These are phyloP conservation scores for Conringia planisiliqua DNA, from an alignment of 345 rosid genomes.

Conservation along the genomic window DNA sequence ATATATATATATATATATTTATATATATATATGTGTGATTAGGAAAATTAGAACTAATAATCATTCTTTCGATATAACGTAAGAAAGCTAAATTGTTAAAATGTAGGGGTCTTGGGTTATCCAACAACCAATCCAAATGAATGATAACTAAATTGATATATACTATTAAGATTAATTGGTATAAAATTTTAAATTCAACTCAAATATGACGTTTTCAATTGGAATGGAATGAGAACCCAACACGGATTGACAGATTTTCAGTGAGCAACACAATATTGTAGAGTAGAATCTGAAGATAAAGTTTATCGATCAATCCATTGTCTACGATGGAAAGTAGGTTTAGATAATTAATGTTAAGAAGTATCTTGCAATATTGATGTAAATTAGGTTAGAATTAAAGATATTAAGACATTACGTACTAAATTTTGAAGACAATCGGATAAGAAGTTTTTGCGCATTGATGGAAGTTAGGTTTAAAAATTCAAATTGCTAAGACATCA, in stretches of 20 bases:
- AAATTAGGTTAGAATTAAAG: background rate
- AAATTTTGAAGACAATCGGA: background rate
- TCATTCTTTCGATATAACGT: background rate
- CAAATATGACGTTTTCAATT: background rate
- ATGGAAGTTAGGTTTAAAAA: slow-evolving; percentile 10
- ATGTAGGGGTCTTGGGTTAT: background rate
- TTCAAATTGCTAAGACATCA: background rate
- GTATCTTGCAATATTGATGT: background rate
- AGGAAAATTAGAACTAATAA: background rate
- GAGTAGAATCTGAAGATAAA: background rate
- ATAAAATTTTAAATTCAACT: background rate
- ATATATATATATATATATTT: no score
- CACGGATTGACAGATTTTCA: background rate
- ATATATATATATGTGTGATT: no score
- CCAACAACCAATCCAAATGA: background rate
- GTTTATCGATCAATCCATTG: background rate
- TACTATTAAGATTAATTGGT: background rate
- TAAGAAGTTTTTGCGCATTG: background rate
- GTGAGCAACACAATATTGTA: background rate
- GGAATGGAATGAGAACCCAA: background rate
- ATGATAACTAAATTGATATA: background rate
- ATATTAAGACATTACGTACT: background rate
- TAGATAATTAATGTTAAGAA: no score
- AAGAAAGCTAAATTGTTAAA: background rate
- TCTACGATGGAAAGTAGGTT: background rate